Evolutionary conservation across 1,284 basidiomycete genomes (phyloP), one percentile per base, ranked within the genome.

Genomic region (Tilletiopsis washingtonensis): DNA sequence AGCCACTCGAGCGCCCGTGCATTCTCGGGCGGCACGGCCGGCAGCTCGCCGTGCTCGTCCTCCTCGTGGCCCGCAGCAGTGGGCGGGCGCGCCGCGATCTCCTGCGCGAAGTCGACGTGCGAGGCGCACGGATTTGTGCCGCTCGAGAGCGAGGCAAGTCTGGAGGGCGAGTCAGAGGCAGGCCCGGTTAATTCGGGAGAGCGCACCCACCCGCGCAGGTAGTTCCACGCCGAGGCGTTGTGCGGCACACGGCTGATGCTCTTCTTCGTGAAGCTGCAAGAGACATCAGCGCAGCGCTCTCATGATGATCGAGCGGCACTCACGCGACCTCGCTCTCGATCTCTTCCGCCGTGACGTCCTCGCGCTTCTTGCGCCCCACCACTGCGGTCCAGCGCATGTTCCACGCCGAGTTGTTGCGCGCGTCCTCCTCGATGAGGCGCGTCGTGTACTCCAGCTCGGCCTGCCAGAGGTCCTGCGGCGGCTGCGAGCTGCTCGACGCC

Each of bases 401-500:
- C 93, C 93, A 99, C 14, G 88, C 94, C 38, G 88, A 91, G 71
- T 99, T 99, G 74, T 98, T 99, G 63, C 91, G 76, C 34, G 93
- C 78, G 73, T 99, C 93, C 20, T 79, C 75, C 5, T 77, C 77
- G 23, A 97, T 73, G 77, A 96, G 80, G 49, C 74, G 71, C 57
- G 91, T 85, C 45, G 86, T 81, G 73, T 87, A 94, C 23, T 78
- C 78, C 17, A 85, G 75, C 75, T 97, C 93, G 12, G 78, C 80
- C 0, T 69, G 75, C 91, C 91, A 96, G 37, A 91, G 71, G 12
- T 34, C 32, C 36, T 75, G 75, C 0, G 66, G 59, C 23, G 59
- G 19, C 41, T 9, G 1, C 40, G 46, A 9, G 14, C 20, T 34
- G 12, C 5, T 34, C 46, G 40, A 19, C 29, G 25, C 14, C 24